phyloP scores from a whole-genome alignment of 1,139 yeast species.

The Arxiozyma bovina region DNA sequence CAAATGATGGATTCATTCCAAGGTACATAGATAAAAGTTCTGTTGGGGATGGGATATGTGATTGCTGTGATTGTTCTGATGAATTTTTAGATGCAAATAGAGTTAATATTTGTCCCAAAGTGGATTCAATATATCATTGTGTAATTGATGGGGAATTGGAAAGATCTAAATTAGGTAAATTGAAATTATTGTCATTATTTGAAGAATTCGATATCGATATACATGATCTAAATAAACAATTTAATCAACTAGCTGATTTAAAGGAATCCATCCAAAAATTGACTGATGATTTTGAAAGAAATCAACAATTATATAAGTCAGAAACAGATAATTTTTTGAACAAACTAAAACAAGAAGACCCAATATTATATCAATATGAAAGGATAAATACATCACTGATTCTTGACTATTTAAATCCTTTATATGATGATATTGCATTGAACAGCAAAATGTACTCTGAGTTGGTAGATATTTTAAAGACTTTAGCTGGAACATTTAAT shows the following conservation, averaged over 20 bases:
- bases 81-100: conserved; percentile 55
- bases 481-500: conserved; percentile 27
- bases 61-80: conserved; percentile 96
- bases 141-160: conserved; percentile 25
- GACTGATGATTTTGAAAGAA: conserved; percentile 12
- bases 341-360: conserved; percentile 18
- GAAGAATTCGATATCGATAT: conserved; percentile 17
- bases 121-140: conserved; percentile 34
- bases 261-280: conserved; percentile 8
- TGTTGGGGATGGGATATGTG: conserved; percentile 89
- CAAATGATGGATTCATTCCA: conserved; percentile 60
- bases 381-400: conserved; percentile 17
- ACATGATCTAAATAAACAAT: not conserved
- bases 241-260: not conserved
- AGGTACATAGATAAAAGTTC: conserved; percentile 44
- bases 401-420: conserved; percentile 10
- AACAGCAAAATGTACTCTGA: conserved; percentile 21
- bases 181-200: conserved; percentile 24
- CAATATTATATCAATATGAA: conserved; percentile 20
- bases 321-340: conserved; percentile 14
- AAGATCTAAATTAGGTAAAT: conserved; percentile 22
- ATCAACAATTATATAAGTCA: conserved; percentile 9
- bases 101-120: conserved; percentile 41
- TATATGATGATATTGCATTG: conserved; percentile 18
- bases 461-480: conserved; percentile 23